Evolutionary conservation across 257 asterid genomes (phyloP).

Genomic region (Plantago ovata): DNA sequence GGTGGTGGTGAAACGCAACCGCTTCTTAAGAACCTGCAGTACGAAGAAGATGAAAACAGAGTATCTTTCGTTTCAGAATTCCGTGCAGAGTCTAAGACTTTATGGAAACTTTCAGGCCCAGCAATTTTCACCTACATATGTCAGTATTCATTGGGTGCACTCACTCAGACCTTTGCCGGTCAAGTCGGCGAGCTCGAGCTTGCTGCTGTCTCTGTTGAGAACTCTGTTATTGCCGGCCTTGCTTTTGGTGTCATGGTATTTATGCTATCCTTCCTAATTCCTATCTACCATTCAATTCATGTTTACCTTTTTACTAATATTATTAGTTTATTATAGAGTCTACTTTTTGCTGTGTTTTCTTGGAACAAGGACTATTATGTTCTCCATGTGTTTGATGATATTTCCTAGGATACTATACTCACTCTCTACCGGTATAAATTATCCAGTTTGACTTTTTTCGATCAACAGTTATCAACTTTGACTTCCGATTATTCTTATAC

Average conservation of each 20-base stretch:
- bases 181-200: slow-evolving; percentile 64
- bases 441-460: too few relatives aligned
- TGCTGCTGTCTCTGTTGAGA: slow-evolving; percentile 85
- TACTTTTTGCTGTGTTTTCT: not conserved
- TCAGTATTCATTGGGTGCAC: slow-evolving; percentile 73
- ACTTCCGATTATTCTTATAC: too few relatives aligned
- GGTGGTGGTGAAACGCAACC: not conserved
- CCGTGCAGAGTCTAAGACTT: slow-evolving; percentile 49
- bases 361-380: not conserved
- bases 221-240: slow-evolving; percentile 74
- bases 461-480: too few relatives aligned
- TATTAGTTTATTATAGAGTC: not conserved
- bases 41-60: not conserved
- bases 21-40: slow-evolving; percentile 18
- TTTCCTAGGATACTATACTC: too few relatives aligned
- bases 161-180: slow-evolving; percentile 65
- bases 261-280: not conserved
- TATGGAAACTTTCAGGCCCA: slow-evolving; percentile 75
- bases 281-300: not conserved
- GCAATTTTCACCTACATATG: slow-evolving; percentile 60
- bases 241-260: slow-evolving; percentile 76
- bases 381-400: not conserved
- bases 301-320: not conserved
- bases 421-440: too few relatives aligned
- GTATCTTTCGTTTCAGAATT: slow-evolving; percentile 26